These are phyloP conservation scores for Steccherinum ochraceum DNA, from an alignment of 768 basidiomycete species.

Conservation along the genomic window DNA sequence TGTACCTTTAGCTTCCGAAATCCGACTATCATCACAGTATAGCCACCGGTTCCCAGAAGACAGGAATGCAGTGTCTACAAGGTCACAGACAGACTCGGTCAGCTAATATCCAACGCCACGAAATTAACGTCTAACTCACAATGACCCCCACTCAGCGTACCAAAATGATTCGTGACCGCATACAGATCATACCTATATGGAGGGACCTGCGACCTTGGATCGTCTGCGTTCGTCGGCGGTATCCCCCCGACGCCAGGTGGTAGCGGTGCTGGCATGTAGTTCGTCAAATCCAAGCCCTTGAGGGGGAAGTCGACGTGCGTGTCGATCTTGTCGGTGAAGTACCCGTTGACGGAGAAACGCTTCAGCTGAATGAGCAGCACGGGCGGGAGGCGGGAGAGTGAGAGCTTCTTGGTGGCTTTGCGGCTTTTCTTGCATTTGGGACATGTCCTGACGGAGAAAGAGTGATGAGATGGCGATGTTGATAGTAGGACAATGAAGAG, in stretches of 20 bases:
- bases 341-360: slow-evolving; percentile 85
- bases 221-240: slow-evolving; percentile 33
- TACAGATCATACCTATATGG: slow-evolving; percentile 94
- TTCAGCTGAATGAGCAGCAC: slow-evolving; percentile 90
- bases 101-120: background rate
- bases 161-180: slow-evolving; percentile 94
- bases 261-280: slow-evolving; percentile 80
- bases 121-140: slow-evolving; percentile 49
- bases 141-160: slow-evolving; percentile 90
- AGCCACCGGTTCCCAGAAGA: slow-evolving; percentile 84
- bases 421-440: slow-evolving; percentile 89
- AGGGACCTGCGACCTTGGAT: slow-evolving; percentile 77
- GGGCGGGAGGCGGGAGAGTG: slow-evolving; percentile 88
- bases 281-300: slow-evolving; percentile 52
- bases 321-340: slow-evolving; percentile 95
- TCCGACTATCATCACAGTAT: slow-evolving; percentile 90
- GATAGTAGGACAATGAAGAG: background rate
- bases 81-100: slow-evolving; percentile 3
- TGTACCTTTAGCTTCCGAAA: slow-evolving; percentile 64
- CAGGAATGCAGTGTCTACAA: slow-evolving; percentile 86
- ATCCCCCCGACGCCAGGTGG: slow-evolving; percentile 54
- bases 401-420: slow-evolving; percentile 79
- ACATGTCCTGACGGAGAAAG: slow-evolving; percentile 66
- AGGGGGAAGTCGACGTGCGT: slow-evolving; percentile 89
- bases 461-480: background rate